Evolutionary conservation across 768 basidiomycete species (phyloP).

Genomic region (Roridomyces roridus): DNA sequence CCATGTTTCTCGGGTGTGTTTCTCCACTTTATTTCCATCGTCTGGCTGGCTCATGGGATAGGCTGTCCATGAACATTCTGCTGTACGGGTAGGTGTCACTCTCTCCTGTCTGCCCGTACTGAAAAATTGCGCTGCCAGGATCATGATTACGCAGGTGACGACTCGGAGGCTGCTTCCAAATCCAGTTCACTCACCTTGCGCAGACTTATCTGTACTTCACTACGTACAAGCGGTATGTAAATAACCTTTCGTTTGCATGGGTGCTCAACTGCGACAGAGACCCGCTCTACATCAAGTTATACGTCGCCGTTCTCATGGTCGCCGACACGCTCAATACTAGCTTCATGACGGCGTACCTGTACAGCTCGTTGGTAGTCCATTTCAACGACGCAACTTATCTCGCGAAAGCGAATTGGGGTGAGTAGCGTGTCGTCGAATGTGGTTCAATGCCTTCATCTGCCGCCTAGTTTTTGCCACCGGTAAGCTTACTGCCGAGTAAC

Average conservation of each 20-base stretch:
- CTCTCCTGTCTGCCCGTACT: too few relatives aligned
- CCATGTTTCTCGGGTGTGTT: constrained; percentile 18
- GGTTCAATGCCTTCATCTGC: background rate
- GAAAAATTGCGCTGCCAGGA: background rate
- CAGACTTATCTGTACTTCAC: constrained; percentile 28
- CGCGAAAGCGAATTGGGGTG: constrained; percentile 31
- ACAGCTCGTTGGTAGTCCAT: constrained; percentile 41
- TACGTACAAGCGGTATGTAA: constrained; percentile 25
- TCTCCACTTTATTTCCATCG: background rate
- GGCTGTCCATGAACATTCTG: constrained; percentile 25
- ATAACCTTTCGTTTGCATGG: background rate
- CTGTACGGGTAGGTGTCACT: constrained; percentile 18
- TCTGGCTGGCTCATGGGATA: background rate
- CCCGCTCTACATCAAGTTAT: constrained; percentile 20
- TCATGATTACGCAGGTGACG: constrained; percentile 26
- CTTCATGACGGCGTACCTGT: constrained; percentile 39
- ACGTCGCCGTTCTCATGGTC: constrained; percentile 37
- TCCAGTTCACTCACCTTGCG: background rate
- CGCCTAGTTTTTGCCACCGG: constrained; percentile 30
- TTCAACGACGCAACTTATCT: constrained; percentile 36
- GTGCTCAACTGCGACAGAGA: constrained; percentile 19
- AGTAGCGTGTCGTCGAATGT: constrained; percentile 10
- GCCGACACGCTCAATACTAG: constrained; percentile 45
- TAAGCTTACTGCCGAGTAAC: too few relatives aligned
- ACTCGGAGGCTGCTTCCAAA: background rate